Conservation (phyloP, 345 rosid genomes). For the Populus simonii region DNA sequence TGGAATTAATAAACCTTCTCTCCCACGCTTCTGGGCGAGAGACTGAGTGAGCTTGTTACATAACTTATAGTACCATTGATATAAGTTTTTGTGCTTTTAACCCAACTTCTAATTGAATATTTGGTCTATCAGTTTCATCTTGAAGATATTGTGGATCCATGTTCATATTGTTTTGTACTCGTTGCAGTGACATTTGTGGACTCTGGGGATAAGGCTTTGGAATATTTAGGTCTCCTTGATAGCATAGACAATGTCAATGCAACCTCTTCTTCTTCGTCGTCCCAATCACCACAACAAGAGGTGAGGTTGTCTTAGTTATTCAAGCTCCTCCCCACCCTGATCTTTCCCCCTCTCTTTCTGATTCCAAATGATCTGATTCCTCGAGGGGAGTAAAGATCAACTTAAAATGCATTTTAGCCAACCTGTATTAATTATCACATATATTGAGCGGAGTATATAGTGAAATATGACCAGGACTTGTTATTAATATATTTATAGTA, state of each 20-base stretch:
- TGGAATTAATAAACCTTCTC: neutral
- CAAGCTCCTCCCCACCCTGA: neutral
- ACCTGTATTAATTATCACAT: neutral
- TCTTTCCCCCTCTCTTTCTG: neutral
- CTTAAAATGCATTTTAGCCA: neutral
- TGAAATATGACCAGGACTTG: neutral
- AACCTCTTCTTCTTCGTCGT: slow-evolving; percentile 17
- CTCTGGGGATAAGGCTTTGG: slow-evolving; percentile 56
- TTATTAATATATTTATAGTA: neutral
- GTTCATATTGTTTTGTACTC: neutral
- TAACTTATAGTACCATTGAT: neutral
- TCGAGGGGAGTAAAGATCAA: neutral
- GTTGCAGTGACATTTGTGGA: slow-evolving; percentile 54
- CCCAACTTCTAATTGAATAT: neutral
- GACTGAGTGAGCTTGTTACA: neutral
- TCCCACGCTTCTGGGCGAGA: neutral
- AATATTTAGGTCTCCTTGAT: slow-evolving; percentile 45
- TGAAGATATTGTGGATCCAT: neutral
- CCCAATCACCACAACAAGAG: slow-evolving; percentile 23
- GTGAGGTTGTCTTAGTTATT: slow-evolving; percentile 5
- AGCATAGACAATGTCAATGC: slow-evolving; percentile 9
- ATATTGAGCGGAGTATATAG: neutral
- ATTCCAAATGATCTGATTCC: neutral
- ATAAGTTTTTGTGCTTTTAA: neutral
- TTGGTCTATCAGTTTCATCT: neutral